Percentiles rank a stretch among this genome's conserved stretches.
phyloP scores from a whole-genome alignment of 164 flowering plant species.

The Platanus orientalis region DNA sequence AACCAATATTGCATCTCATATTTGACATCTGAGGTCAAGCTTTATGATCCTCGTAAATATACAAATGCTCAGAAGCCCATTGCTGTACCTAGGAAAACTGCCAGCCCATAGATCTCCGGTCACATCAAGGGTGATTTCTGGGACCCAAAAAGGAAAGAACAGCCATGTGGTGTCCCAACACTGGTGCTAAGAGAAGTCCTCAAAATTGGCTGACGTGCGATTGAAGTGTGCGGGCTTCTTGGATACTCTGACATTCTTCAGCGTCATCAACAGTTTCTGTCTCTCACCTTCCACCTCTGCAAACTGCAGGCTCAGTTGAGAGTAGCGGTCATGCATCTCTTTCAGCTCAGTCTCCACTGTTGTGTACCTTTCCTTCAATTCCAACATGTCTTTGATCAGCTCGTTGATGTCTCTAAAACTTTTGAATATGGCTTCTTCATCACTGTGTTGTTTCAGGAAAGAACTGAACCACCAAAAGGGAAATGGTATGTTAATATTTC shows the following conservation, averaged over 20 bases:
- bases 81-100: background rate
- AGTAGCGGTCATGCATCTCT: constrained; percentile 93
- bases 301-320: constrained; percentile 86
- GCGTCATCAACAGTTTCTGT: constrained; percentile 86
- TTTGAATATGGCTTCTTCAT: constrained; percentile 76
- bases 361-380: constrained; percentile 56
- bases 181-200: constrained; percentile 4
- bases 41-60: constrained; percentile 13
- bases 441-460: constrained; percentile 81
- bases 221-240: constrained; percentile 35
- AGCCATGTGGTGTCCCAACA: background rate
- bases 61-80: constrained; percentile 7
- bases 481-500: no score
- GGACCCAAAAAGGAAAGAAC: background rate
- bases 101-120: background rate
- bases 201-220: constrained; percentile 31
- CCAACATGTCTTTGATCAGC: constrained; percentile 81
- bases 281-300: constrained; percentile 99
- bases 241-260: constrained; percentile 59
- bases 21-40: constrained; percentile 12
- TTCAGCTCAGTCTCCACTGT: constrained; percentile 69
- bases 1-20: constrained; percentile 12
- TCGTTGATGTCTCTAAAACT: constrained; percentile 95
- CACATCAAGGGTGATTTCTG: background rate
- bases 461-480: constrained; percentile 49